Base-by-base conservation (phyloP, 1,284 basidiomycete genomes). In the Binderoboletus segoi region DNA sequence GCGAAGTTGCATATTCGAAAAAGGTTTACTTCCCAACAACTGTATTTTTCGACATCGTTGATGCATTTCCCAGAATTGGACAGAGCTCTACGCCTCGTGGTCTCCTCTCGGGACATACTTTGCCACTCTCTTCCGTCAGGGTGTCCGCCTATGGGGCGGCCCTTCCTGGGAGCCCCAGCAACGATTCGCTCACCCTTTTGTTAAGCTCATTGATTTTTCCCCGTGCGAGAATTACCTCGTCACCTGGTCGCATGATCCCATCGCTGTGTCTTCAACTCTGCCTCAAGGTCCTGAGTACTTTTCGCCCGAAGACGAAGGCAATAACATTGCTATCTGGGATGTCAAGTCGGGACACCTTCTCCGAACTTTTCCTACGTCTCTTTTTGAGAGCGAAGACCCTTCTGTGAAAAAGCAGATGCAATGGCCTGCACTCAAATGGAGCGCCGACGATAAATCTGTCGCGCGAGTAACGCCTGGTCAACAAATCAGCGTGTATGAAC, bases 341-440 rank as follows among this genome's bases (percentile, higher is more conserved):
- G 88, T 97, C 77, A 94, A 94, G 75, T 91, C 96, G 18, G 94
- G 93, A 33, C 84, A 92, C 65, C 84, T 98, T 32, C 84, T 99
- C 53, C 93, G 97, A 57, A 96, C 96, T 3, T 99, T 99, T 79
- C 89, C 94, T 21, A 82, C 85, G n/a, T 72, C 76, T 47, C 74
- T 76, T 44, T 77, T 77, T 53, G 86, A 88, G 59, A 79, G 76
- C 57, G 86, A 84, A 38, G 77, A 81, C 33, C 74, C 80, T 13
- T 78, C 81, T 16, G 75, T 77, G 59, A 93, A 91, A 75, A 89
- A 88, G 64, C 88, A 90, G 68, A 88, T 93, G 84, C 86, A 86
- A 64, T 99, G 97, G 96, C 97, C 97, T 10, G 88, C 89, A 42
- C 81, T 99, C 70, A 98, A 98, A 79, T 99, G 96, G 96, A 97